Evolutionary conservation across 768 basidiomycete genomes (phyloP).

Genomic region (Hericium erinaceus): DNA sequence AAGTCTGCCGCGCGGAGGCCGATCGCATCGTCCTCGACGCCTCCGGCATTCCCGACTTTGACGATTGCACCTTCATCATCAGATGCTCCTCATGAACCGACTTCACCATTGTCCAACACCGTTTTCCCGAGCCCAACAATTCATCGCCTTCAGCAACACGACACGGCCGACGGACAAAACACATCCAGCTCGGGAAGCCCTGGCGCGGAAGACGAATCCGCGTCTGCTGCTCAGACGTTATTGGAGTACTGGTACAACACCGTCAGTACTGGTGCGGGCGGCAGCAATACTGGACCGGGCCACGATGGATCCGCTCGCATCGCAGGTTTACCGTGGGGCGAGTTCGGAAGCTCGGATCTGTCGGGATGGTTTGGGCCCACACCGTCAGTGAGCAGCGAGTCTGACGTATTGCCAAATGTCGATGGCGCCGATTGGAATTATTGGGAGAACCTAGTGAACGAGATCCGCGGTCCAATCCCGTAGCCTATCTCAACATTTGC

Average conservation of each 20-base stretch:
- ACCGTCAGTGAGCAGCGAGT: not conserved
- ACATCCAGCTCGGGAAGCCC: conserved; percentile 65
- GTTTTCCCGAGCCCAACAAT: conserved; percentile 45
- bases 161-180: conserved; percentile 37
- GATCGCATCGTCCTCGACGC: not conserved
- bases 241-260: conserved; percentile 82
- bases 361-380: conserved; percentile 14
- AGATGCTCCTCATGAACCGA: conserved; percentile 14
- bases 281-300: conserved; percentile 6
- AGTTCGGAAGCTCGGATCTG: conserved; percentile 12
- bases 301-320: conserved; percentile 27
- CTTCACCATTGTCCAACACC: conserved; percentile 21
- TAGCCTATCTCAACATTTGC: not conserved
- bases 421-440: conserved; percentile 13
- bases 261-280: conserved; percentile 49
- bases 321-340: conserved; percentile 16
- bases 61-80: conserved; percentile 10
- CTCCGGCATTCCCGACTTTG: conserved; percentile 3
- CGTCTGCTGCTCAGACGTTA: conserved; percentile 58
- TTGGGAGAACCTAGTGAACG: conserved; percentile 16
- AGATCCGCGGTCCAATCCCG: conserved; percentile 10
- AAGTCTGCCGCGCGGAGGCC: conserved; percentile 20
- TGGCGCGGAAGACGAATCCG: conserved; percentile 54
- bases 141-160: conserved; percentile 48
- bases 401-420: not conserved